Percentiles rank a stretch among this genome's conserved stretches.
Conservation (phyloP, 1,139 yeast species). For the Candida pseudoviswanathii region DNA sequence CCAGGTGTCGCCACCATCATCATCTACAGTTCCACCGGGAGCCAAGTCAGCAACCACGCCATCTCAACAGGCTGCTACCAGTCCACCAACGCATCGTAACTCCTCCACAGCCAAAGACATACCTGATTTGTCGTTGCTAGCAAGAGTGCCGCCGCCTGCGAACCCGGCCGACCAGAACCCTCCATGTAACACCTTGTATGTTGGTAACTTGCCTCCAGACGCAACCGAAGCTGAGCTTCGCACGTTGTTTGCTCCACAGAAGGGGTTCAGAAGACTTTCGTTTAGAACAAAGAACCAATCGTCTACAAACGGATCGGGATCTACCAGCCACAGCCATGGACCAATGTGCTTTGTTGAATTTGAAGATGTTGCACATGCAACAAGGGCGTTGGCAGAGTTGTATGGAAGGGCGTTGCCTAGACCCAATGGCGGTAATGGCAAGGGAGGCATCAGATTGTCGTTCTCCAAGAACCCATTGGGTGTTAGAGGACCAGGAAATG, state of each 20-base stretch:
- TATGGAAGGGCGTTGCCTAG: slow-evolving; percentile 85
- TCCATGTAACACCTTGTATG: slow-evolving; percentile 95
- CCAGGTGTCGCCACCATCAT: slow-evolving; percentile 3
- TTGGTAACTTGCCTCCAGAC: slow-evolving; percentile 96
- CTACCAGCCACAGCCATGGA: slow-evolving; percentile 62
- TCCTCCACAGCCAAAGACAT: slow-evolving; percentile 38
- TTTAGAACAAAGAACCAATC: slow-evolving; percentile 74
- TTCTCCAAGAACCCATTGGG: slow-evolving; percentile 96
- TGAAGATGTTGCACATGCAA: slow-evolving; percentile 93
- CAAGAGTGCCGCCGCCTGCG: slow-evolving; percentile 92
- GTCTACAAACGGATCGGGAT: slow-evolving; percentile 14
- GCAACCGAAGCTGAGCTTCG: slow-evolving; percentile 93
- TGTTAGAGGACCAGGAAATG: slow-evolving; percentile 73
- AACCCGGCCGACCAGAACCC: slow-evolving; percentile 99
- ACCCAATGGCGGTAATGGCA: slow-evolving; percentile 62
- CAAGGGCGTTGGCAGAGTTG: slow-evolving; percentile 88
- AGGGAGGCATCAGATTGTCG: slow-evolving; percentile 91
- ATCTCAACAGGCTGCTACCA: slow-evolving; percentile 16
- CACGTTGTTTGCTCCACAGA: slow-evolving; percentile 81
- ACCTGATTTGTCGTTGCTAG: slow-evolving; percentile 73
- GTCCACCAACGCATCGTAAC: slow-evolving; percentile 13
- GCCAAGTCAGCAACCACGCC: slow-evolving; percentile 14
- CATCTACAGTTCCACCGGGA: slow-evolving; percentile 4
- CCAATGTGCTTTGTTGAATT: slow-evolving; percentile 99
- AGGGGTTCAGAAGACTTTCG: slow-evolving; percentile 89